phyloP scores from a whole-genome alignment of 257 asterid species.

The Capsicum rhomboideum region DNA sequence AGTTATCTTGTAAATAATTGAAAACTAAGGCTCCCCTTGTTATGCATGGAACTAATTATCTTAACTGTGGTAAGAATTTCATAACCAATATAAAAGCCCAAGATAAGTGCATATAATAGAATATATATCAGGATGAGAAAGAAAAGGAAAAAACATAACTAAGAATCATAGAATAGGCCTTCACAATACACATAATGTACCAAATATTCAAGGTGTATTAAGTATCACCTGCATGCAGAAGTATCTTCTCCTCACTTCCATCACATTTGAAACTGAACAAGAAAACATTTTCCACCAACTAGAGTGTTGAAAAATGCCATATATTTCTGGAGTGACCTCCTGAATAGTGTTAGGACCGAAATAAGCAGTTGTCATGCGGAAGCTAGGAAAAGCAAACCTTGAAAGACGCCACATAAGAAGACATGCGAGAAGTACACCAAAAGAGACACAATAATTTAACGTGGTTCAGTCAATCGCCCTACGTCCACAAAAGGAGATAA shows the following conservation, averaged over 20 bases:
- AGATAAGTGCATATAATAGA: background rate
- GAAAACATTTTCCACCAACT: constrained; percentile 82
- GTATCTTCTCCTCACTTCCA: constrained; percentile 38
- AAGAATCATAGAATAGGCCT: background rate
- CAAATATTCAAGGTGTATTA: background rate
- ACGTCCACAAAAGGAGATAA: too few species aligned
- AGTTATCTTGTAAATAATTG: background rate
- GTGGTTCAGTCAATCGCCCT: too few species aligned
- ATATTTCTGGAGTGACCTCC: constrained; percentile 79
- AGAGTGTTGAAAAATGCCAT: constrained; percentile 48
- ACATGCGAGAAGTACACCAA: too few species aligned
- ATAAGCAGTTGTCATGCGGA: too few species aligned
- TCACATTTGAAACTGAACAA: constrained; percentile 56
- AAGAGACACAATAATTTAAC: too few species aligned
- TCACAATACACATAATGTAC: background rate
- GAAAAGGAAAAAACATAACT: background rate
- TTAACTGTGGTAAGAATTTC: background rate
- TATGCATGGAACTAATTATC: background rate
- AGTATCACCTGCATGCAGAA: constrained; percentile 82
- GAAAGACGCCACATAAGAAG: too few species aligned
- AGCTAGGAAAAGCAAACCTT: too few species aligned
- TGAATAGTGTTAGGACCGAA: too few species aligned
- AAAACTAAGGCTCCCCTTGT: background rate
- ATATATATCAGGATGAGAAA: background rate
- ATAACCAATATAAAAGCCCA: background rate